Base-by-base conservation (phyloP, 1,284 basidiomycete genomes). In the Apiotrichum montevideense region DNA sequence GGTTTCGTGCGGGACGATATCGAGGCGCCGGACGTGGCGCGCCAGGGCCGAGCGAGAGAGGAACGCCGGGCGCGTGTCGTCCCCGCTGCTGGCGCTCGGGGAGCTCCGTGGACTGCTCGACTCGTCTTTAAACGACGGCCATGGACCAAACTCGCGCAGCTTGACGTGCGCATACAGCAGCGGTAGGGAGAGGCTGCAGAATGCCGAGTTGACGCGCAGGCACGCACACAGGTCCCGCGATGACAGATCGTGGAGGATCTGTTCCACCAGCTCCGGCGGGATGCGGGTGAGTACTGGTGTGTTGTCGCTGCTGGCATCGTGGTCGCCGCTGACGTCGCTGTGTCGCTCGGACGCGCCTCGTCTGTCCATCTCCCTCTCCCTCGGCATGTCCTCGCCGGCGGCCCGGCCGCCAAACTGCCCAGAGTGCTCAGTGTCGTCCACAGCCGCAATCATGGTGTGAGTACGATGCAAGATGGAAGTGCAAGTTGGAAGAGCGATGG, bases 1-100 rank as follows among this genome's bases (percentile, higher is more conserved):
- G 14, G 57, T 58, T n/a, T 40, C 37, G 52, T 58, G 57, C 7
- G 52, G 39, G 39, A 35, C 15, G 9, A 58, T 32, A 35, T 58
- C 57, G n/a, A 54, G 35, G 6, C 45, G 52, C 7, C 39, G 52
- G 1, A 49, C 45, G 6, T 34, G 13, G 6, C 42, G 21, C 1
- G 32, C 49, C 9, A 58, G 57, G 9, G 39, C 15, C 2, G 34
- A 33, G 15, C 52, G 48, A 3, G 42, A 39, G 10, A 57, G 39
- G 21, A 21, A 21, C 21, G 21, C 21, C 21, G 21, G 21, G 21
- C 21, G 21, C 21, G 21, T 21, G 21, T 21, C 21, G 21, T 21
- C 21, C 21, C 21, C 21, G 21, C 21, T 21, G 21, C 21, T 21
- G 48, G 33, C 54, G 9, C 6, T 6, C 6, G 52, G 57, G 29